Evolutionary conservation across 129 eudicot genomes (phyloP).

Genomic region (Solidago caesia): DNA sequence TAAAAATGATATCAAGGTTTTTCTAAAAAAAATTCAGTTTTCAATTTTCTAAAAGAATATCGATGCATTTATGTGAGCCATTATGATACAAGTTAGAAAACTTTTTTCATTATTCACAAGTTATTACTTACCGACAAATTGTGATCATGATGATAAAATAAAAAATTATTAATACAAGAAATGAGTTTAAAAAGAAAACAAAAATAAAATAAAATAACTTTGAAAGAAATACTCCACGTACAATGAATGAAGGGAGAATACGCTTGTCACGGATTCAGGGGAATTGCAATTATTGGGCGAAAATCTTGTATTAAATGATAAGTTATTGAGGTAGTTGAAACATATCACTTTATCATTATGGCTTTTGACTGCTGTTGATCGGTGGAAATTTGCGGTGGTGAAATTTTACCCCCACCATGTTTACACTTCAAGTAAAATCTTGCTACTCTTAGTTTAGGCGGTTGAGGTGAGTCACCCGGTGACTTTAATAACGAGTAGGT

Average conservation of each 20-base stretch:
- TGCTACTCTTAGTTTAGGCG: background rate
- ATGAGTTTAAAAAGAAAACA: no score
- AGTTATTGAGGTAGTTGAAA: slow-evolving; percentile 20
- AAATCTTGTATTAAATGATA: slow-evolving; percentile 14
- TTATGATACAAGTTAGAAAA: no score
- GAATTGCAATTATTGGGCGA: slow-evolving; percentile 26
- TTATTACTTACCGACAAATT: no score
- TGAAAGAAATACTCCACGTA: slow-evolving; percentile 14
- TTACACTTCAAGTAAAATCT: background rate
- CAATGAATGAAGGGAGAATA: slow-evolving; percentile 28
- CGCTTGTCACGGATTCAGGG: slow-evolving; percentile 34
- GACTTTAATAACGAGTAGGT: no score
- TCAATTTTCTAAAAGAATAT: no score
- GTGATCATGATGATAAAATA: no score
- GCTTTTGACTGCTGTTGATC: background rate
- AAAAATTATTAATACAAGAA: no score
- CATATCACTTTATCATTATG: slow-evolving; percentile 3
- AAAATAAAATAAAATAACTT: background rate
- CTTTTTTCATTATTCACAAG: no score
- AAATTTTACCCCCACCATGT: background rate
- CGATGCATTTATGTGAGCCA: no score
- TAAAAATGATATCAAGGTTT: no score
- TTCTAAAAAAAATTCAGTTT: no score
- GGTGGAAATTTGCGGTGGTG: slow-evolving; percentile 17
- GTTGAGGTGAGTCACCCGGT: no score